phyloP scores from a whole-genome alignment of 805 yeast species.

The Pichia heedii region DNA sequence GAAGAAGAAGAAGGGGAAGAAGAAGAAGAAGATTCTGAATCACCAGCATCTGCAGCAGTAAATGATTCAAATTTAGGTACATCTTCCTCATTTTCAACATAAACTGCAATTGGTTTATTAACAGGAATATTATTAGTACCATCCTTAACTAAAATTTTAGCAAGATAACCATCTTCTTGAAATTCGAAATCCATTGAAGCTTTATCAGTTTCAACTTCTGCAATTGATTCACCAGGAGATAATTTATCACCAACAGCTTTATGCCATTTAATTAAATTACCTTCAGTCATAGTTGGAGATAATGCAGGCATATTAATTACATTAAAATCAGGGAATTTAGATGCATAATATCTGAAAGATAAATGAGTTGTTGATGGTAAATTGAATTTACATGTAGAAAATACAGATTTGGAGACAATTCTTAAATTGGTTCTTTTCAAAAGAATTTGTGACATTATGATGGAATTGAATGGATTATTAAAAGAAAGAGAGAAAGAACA shows the following conservation, averaged over 20 bases:
- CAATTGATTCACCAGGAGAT: constrained; percentile 86
- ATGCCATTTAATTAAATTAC: constrained; percentile 84
- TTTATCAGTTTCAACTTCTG: constrained; percentile 96
- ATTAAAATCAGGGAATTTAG: constrained; percentile 45
- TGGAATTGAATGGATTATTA: too few species aligned
- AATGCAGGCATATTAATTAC: constrained; percentile 97
- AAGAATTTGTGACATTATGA: background rate
- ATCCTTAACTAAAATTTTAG: constrained; percentile 73
- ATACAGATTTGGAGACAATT: background rate
- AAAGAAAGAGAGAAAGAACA: too few species aligned
- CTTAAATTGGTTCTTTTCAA: background rate
- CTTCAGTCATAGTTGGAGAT: constrained; percentile 99
- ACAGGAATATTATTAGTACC: constrained; percentile 90
- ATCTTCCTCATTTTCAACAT: constrained; percentile 77
- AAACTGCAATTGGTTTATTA: constrained; percentile 93
- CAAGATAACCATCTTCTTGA: constrained; percentile 92
- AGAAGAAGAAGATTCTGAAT: constrained; percentile 34
- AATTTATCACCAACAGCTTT: constrained; percentile 84
- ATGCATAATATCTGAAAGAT: constrained; percentile 18
- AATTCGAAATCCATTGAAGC: constrained; percentile 98
- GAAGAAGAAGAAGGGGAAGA: constrained; percentile 32
- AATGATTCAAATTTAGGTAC: constrained; percentile 84
- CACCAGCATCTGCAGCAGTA: constrained; percentile 75
- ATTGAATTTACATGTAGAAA: background rate
- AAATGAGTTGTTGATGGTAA: constrained; percentile 1